Evolutionary conservation across 1,284 basidiomycete species (phyloP).

Genomic region (Leccinum subspadiceum): DNA sequence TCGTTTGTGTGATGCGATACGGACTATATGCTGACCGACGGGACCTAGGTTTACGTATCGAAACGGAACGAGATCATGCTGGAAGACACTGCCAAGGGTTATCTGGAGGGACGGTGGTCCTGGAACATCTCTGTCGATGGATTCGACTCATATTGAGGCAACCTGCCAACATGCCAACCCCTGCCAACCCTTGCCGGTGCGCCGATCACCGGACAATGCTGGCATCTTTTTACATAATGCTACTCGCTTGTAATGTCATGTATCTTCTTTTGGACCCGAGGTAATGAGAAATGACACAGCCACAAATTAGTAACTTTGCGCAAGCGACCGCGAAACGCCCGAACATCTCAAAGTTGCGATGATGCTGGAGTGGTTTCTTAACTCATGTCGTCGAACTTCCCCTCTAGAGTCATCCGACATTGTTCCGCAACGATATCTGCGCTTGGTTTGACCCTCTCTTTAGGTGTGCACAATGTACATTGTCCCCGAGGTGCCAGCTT

Average conservation of each 20-base stretch:
- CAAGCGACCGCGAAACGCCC: background rate
- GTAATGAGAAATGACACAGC: background rate
- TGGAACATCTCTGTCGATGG: slow-evolving; percentile 72
- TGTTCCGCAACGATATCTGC: background rate
- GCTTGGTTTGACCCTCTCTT: background rate
- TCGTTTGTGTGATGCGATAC: slow-evolving; percentile 7
- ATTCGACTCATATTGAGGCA: slow-evolving; percentile 40
- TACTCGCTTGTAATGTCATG: slow-evolving; percentile 15
- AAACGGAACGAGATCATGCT: slow-evolving; percentile 94
- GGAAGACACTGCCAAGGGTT: slow-evolving; percentile 91
- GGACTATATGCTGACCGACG: background rate
- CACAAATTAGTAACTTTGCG: background rate
- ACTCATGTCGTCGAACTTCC: background rate
- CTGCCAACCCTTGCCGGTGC: background rate
- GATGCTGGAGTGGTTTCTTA: background rate
- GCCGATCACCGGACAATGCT: slow-evolving; percentile 9
- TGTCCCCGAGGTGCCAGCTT: background rate
- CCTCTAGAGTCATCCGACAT: background rate
- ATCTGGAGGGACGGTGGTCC: slow-evolving; percentile 81
- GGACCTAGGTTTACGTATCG: slow-evolving; percentile 83
- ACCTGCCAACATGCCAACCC: background rate
- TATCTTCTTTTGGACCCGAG: background rate
- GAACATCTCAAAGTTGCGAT: background rate
- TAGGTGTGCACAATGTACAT: background rate
- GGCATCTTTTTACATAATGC: slow-evolving; percentile 5